Base-by-base conservation (phyloP, 208 protist genomes). In the Acanthamoeba rhysodes region DNA sequence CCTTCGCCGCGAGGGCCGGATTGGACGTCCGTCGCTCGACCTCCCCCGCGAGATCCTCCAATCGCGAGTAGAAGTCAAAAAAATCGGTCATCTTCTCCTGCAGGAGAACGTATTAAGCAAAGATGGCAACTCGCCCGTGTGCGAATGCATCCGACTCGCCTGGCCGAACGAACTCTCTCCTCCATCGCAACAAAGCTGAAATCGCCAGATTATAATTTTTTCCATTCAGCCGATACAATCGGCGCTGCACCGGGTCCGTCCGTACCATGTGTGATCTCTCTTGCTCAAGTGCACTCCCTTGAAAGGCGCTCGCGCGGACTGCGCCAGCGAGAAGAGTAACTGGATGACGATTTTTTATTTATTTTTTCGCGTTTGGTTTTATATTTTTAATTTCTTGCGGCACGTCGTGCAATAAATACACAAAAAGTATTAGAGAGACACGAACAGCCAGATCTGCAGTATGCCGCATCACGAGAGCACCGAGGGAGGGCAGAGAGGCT, bases 391-490 rank as follows among this genome's bases (percentile, higher is more conserved):
- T n/a, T n/a, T n/a, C n/a, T n/a, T n/a, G n/a, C n/a, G n/a, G n/a
- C n/a, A n/a, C n/a, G n/a, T n/a, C n/a, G n/a, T n/a, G n/a, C n/a
- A n/a, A n/a, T n/a, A n/a, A n/a, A n/a, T n/a, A n/a, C n/a, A n/a
- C n/a, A n/a, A n/a, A n/a, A n/a, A n/a, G n/a, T n/a, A n/a, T n/a
- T n/a, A n/a, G n/a, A n/a, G n/a, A 62, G 8, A 62, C 57, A 16
- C 16, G 22, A 62, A 62, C 16, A 50, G 48, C 48, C 16, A 16
- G 7, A 50, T 50, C 48, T n/a, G n/a, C 48, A 68, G 8, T 6
- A 84, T 84, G 76, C 76, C 76, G 27, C 76, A 84, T 22, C 76
- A 84, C 12, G 76, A 84, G 76, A 84, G 24, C 41, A 55, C 24
- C 14, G 76, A 84, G 41, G 41, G 76, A 41, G 68, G 68, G 29